These are phyloP conservation scores for Fusarium sp. DNA, from an alignment of 2,329 filamentous ascomycete species.

Conservation along the genomic window DNA sequence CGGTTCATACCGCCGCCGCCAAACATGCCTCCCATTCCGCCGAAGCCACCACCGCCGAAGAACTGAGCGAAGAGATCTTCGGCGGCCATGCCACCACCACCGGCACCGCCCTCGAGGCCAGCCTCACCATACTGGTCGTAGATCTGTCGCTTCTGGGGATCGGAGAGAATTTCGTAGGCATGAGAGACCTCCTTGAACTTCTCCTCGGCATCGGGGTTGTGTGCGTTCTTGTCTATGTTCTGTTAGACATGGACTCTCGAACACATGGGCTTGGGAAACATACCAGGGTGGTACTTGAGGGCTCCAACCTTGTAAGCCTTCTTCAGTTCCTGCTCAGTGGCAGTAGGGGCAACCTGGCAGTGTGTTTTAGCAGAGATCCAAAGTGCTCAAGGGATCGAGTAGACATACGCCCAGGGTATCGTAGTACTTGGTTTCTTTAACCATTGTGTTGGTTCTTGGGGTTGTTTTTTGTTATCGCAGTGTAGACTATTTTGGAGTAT, in stretches of 20 bases:
- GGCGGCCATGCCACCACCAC: slow-evolving; percentile 87
- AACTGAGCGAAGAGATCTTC: slow-evolving; percentile 98
- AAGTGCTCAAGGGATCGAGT: neutral
- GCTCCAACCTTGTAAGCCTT: slow-evolving; percentile 89
- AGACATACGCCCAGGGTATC: slow-evolving; percentile 79
- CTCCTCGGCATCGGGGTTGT: slow-evolving; percentile 92
- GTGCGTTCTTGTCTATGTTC: slow-evolving; percentile 88
- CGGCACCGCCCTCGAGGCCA: slow-evolving; percentile 89
- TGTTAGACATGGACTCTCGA: slow-evolving; percentile 25
- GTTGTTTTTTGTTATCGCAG: slow-evolving; percentile 12
- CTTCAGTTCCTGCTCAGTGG: slow-evolving; percentile 89
- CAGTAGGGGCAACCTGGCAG: slow-evolving; percentile 78
- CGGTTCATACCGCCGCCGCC: slow-evolving; percentile 75
- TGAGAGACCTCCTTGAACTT: slow-evolving; percentile 99
- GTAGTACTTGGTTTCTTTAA: slow-evolving; percentile 84
- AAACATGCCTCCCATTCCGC: slow-evolving; percentile 79
- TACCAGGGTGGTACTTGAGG: slow-evolving; percentile 87
- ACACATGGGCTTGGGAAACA: slow-evolving; percentile 48
- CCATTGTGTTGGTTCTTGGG: slow-evolving; percentile 68
- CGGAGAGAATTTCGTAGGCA: slow-evolving; percentile 95
- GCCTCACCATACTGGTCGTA: slow-evolving; percentile 99
- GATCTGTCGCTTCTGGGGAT: slow-evolving; percentile 88
- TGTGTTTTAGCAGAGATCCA: slow-evolving; percentile 34
- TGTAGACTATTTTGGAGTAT: slow-evolving; percentile 35
- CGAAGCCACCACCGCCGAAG: slow-evolving; percentile 78